Evolutionary conservation across 352 stramenopile species (phyloP).

Genomic region (Pythium dissotocum): DNA sequence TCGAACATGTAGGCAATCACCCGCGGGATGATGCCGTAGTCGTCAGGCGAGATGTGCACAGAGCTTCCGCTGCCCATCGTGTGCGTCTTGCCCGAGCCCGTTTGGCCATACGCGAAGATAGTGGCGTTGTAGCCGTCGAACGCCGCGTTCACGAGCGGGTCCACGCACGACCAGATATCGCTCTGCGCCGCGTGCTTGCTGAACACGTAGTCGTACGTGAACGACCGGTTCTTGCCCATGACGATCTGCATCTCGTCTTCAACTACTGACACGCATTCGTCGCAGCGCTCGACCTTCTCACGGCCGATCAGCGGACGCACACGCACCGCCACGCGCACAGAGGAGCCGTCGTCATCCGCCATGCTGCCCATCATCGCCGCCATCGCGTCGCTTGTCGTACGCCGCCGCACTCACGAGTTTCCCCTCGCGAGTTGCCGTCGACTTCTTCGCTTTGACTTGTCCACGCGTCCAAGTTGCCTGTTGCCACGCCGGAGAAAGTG

Average conservation of each 20-base stretch:
- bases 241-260: constrained; percentile 84
- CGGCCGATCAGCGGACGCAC: constrained; percentile 86
- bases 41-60: constrained; percentile 72
- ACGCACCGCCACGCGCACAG: constrained; percentile 82
- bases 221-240: constrained; percentile 87
- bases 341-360: constrained; percentile 54
- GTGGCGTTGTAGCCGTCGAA: constrained; percentile 91
- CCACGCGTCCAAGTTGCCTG: not conserved
- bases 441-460: not conserved
- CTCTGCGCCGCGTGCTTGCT: constrained; percentile 82
- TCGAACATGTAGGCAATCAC: constrained; percentile 87
- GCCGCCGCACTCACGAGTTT: not conserved
- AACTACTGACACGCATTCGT: constrained; percentile 86
- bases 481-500: not conserved
- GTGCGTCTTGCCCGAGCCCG: constrained; percentile 85
- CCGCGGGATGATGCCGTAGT: constrained; percentile 87
- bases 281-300: constrained; percentile 87
- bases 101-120: constrained; percentile 90
- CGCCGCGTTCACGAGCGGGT: constrained; percentile 74
- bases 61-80: constrained; percentile 89
- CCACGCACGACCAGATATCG: constrained; percentile 85
- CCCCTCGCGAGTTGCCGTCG: not conserved
- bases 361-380: constrained; percentile 6
- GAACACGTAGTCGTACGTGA: constrained; percentile 92
- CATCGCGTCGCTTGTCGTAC: not conserved